Evolutionary conservation across 345 rosid genomes (phyloP), one percentile per base, ranked within the genome.

Genomic region (Arabidopsis arenosa): DNA sequence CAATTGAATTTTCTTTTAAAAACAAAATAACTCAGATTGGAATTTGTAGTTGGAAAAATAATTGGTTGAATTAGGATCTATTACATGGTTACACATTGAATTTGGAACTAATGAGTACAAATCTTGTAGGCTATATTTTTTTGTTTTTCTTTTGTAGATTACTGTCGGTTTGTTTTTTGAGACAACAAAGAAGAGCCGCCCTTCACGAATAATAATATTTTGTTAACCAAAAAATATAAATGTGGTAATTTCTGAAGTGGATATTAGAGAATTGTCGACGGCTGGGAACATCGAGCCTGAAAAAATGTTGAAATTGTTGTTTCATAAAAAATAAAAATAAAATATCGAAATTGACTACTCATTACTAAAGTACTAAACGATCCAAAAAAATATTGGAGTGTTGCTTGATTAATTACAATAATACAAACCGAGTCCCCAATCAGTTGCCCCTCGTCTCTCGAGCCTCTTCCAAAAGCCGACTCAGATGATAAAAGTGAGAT

Each of bases 401-500:
- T 39, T 67, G 48, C 61, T 26, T 67, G 5, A 68, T 14, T 14
- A 26, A 39, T 28, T 44, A 68, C 61, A 68, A 68, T 23, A 23
- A 14, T 53, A 53, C 71, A 36, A 66, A 66, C 70, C 58, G 59
- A 66, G 58, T 18, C 58, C 58, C 8, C 4, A 47, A 65, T 63
- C 21, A 30, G 17, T 33, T 9, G 15, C 39, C 53, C 39, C 9
- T 30, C 18, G 18, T 14, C 37, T 33, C 23, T 44, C 35, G 68
- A 63, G 37, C 14, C 44, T 63, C 44, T 44, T 33, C 39, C 14
- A 63, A n/a, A 26, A 28, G 68, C 54, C 68, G 68, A 33, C 56
- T n/a, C n/a, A n/a, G n/a, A n/a, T n/a, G n/a, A n/a, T n/a, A n/a
- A n/a, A n/a, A n/a, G n/a, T n/a, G n/a, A n/a, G n/a, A n/a, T n/a